A percentile compares a stretch with the other conserved stretches of the same genome.
Conservation (phyloP, 768 basidiomycete genomes). For the Calocybe indica region DNA sequence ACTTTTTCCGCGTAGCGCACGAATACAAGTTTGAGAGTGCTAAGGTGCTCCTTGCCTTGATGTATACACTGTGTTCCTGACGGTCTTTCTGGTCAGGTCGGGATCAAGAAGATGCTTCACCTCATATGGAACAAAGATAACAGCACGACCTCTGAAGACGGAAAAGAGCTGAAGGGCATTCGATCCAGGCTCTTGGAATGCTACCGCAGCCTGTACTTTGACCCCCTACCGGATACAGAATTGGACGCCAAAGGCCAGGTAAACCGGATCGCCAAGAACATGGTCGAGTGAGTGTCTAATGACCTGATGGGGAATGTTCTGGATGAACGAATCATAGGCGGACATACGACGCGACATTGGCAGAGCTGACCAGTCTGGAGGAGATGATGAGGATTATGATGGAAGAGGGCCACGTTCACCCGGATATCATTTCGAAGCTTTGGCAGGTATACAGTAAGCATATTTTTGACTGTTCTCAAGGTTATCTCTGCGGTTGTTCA, state of each 20-base stretch:
- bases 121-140: conserved; percentile 97
- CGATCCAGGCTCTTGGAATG: conserved; percentile 84
- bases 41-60: conserved; percentile 37
- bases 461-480: not conserved
- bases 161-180: conserved; percentile 79
- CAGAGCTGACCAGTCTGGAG: conserved; percentile 92
- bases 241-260: conserved; percentile 70
- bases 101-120: conserved; percentile 95
- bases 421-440: conserved; percentile 82
- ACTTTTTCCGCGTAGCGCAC: conserved; percentile 81
- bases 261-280: conserved; percentile 90
- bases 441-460: conserved; percentile 94
- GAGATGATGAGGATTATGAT: conserved; percentile 97
- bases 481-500: not conserved
- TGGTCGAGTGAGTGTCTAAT: conserved; percentile 73
- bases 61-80: conserved; percentile 5
- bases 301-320: not conserved
- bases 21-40: conserved; percentile 79
- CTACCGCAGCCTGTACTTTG: conserved; percentile 86
- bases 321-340: conserved; percentile 39
- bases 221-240: conserved; percentile 64
- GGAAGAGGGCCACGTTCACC: conserved; percentile 78
- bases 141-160: conserved; percentile 58
- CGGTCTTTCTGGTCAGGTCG: conserved; percentile 39
- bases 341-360: conserved; percentile 88